A percentile compares a stretch with the other conserved stretches of the same genome.
These are phyloP conservation scores for Zygotorulaspora mrakii DNA, from an alignment of 1,139 yeast genomes.

Conservation along the genomic window DNA sequence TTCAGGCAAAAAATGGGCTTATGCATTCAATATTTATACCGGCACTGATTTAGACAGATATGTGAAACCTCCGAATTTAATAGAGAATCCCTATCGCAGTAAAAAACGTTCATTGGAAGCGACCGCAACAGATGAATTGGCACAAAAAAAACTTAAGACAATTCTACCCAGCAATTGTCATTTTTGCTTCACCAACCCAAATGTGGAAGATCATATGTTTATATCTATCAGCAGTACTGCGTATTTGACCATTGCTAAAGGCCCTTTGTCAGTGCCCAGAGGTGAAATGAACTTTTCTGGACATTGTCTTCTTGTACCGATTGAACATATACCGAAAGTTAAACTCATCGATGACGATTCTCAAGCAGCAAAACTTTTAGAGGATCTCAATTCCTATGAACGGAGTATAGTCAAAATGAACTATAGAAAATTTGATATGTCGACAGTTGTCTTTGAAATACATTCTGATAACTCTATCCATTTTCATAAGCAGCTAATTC, in stretches of 20 bases:
- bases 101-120: slow-evolving; percentile 20
- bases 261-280: slow-evolving; percentile 63
- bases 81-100: slow-evolving; percentile 42
- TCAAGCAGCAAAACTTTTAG: slow-evolving; percentile 39
- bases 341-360: slow-evolving; percentile 20
- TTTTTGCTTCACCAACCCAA: slow-evolving; percentile 80
- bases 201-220: slow-evolving; percentile 75
- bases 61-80: slow-evolving; percentile 25
- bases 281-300: slow-evolving; percentile 58
- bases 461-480: slow-evolving; percentile 57
- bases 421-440: slow-evolving; percentile 40
- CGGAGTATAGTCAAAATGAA: slow-evolving; percentile 47
- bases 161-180: slow-evolving; percentile 64
- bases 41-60: slow-evolving; percentile 16
- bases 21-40: slow-evolving; percentile 54
- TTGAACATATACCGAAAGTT: slow-evolving; percentile 62
- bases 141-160: slow-evolving; percentile 34
- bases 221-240: slow-evolving; percentile 64
- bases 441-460: slow-evolving; percentile 59
- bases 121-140: slow-evolving; percentile 11
- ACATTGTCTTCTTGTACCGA: slow-evolving; percentile 80
- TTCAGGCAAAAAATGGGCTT: slow-evolving; percentile 59
- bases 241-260: slow-evolving; percentile 80
- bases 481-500: slow-evolving; percentile 61
- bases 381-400: slow-evolving; percentile 46